Conservation (phyloP, 129 eudicot species). For the Chrysanthemum seticuspe region DNA sequence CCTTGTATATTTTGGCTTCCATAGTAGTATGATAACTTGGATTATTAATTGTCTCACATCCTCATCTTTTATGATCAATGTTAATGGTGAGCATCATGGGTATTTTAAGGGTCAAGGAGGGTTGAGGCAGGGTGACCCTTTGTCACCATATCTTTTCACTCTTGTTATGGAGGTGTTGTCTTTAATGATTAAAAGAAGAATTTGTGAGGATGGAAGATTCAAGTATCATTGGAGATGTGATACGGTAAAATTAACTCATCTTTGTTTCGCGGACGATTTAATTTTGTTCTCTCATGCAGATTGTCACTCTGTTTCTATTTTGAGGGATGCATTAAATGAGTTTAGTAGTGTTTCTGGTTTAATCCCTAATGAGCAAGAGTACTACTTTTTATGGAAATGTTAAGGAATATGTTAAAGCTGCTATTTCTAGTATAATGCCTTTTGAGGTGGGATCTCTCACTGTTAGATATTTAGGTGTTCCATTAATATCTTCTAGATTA, state of each 20-base stretch:
- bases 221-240: too few species aligned
- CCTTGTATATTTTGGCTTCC: not conserved
- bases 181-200: too few species aligned
- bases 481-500: too few species aligned
- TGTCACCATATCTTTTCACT: too few species aligned
- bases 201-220: not conserved
- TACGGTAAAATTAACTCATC: not conserved
- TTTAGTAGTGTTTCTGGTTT: not conserved
- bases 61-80: not conserved
- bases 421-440: not conserved
- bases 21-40: not conserved
- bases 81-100: not conserved
- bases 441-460: too few species aligned
- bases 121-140: constrained; percentile 1
- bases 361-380: not conserved
- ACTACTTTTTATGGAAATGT: not conserved
- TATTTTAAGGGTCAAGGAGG: not conserved
- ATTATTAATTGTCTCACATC: not conserved
- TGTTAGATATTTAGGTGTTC: too few species aligned
- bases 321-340: not conserved
- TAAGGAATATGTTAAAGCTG: not conserved
- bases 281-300: not conserved
- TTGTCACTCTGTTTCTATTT: not conserved
- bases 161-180: not conserved
- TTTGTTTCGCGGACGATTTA: constrained; percentile 4